Base-by-base conservation (phyloP, 202 grass and related monocot species). In the Schoenoplectus triqueter region DNA sequence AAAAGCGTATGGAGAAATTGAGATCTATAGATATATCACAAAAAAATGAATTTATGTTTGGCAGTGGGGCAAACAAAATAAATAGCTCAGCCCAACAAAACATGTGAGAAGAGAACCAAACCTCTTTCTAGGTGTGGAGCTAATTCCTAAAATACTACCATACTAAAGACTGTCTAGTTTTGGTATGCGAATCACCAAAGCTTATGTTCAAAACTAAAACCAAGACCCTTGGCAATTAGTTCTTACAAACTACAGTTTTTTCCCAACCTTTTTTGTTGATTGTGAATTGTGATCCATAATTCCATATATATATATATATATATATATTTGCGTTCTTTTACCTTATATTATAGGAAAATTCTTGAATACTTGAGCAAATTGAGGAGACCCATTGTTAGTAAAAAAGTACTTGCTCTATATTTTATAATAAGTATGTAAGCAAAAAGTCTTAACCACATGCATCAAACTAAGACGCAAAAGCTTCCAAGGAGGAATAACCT, bases 101-200 rank as follows among this genome's bases (percentile, higher is more conserved):
- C 84, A 86, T 70, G 84, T 86, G 73, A 86, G 22, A 68, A 80
- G 63, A 63, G 83, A 85, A 39, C 48, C 47, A 60, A 76, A 76
- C 9, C 41, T 85, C 73, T 61, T 70, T 57, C 22, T 50, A 49
- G 56, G 62, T 71, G 83, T 76, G 83, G 83, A 56, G 31, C 83
- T 65, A n/a, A 39, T 74, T 46, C 55, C 18, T 76, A 31, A 74
- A 62, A 76, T 85, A 64, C 69, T 13, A 75, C 11, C 7, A 77
- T 78, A 76, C 50, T 76, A 15, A 56, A 56, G 20, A 15, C 11
- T 15, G 14, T 78, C 74, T 61, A 44, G 74, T 54, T 57, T 78
- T 78, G 54, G 74, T 78, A 78, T 44, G 13, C 54, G 42, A 59
- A 78, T 77, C 73, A 77, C 5, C 21, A 77, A 39, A 57, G 22